Evolutionary conservation across 805 yeast genomes (phyloP), one percentile per base, ranked within the genome.

Genomic region (Saccharomyces paradoxus): DNA sequence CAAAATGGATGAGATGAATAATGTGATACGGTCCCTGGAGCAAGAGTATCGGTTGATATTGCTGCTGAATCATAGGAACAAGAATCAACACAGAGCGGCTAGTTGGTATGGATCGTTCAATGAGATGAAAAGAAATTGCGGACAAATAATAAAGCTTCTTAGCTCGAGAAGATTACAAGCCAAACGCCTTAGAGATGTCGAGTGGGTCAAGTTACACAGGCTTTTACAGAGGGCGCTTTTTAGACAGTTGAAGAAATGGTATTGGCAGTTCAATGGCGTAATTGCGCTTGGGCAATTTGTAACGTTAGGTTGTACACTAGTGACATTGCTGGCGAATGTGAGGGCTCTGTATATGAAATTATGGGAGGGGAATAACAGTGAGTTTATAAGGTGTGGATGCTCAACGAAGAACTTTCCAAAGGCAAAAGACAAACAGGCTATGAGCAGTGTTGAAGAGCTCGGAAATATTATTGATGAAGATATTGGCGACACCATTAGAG

Each of bases 211-310:
- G 14, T 41, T 66, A 21, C 62, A 57, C 53, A 51, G 53, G 21
- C 31, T 63, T 2, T 17, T 57, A 31, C 59, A 55, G 46, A 56
- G 49, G 72, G 74, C 65, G 57, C 78, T 48, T 58, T 71, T 37
- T 58, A 57, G 22, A 70, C 74, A 55, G 61, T 74, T 82, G 0
- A 78, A 77, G 6, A 70, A 71, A 30, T 80, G 85, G 29, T 84
- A 80, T 66, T 77, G 79, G 55, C 78, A 80, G 12, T 86, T 87
- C 62, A 83, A 85, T 66, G 79, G 83, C 0, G 77, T 89, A 0
- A 74, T 89, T 7, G 83, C 86, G 0, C 75, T 83, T 55, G 96
- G 91, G 0, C 96, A 90, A 63, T 89, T 86, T 63, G 76, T 88
- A 6, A 78, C 84, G 1, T 66, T 89, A 12, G 96, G 96, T 1